These are phyloP conservation scores for Trametes punicea DNA, from an alignment of 768 basidiomycete species.

Conservation along the genomic window DNA sequence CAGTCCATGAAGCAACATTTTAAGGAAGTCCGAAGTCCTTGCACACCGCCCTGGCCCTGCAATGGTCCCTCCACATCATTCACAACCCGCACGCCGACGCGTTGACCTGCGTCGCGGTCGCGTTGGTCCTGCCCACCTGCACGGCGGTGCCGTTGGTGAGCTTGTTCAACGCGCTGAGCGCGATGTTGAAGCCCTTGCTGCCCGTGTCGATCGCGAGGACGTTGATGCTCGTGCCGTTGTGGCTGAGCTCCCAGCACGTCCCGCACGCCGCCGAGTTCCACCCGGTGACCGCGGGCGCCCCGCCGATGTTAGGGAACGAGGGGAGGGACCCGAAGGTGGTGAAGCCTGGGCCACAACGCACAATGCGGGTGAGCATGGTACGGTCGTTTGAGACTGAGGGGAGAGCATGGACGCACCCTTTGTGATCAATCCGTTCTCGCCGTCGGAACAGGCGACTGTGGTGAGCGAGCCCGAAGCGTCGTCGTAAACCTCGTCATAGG, in stretches of 20 bases:
- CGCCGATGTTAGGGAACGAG: conserved; percentile 59
- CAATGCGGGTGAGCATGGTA: neutral
- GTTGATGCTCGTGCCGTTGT: conserved; percentile 39
- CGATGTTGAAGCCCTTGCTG: conserved; percentile 37
- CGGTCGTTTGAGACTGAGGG: too few relatives aligned
- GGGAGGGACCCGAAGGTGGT: conserved; percentile 52
- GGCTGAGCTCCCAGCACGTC: conserved; percentile 58
- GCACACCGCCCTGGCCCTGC: too few relatives aligned
- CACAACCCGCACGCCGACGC: neutral
- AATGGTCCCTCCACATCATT: neutral
- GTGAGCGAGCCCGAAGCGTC: conserved; percentile 37
- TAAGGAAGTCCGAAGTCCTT: too few relatives aligned
- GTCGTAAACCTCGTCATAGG: conserved; percentile 55
- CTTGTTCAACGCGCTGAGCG: conserved; percentile 29
- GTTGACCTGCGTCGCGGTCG: conserved; percentile 9
- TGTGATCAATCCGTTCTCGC: conserved; percentile 46
- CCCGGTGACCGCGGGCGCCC: conserved; percentile 44
- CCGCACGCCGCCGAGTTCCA: conserved; percentile 56
- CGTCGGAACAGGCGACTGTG: conserved; percentile 50
- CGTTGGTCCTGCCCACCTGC: conserved; percentile 27
- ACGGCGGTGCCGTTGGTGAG: conserved; percentile 28
- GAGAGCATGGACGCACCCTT: neutral
- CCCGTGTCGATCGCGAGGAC: conserved; percentile 54
- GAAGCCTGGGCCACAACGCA: conserved; percentile 47
- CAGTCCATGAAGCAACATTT: too few relatives aligned